Conservation (phyloP, 2,329 filamentous ascomycete species). For the Penicillium palitans region DNA sequence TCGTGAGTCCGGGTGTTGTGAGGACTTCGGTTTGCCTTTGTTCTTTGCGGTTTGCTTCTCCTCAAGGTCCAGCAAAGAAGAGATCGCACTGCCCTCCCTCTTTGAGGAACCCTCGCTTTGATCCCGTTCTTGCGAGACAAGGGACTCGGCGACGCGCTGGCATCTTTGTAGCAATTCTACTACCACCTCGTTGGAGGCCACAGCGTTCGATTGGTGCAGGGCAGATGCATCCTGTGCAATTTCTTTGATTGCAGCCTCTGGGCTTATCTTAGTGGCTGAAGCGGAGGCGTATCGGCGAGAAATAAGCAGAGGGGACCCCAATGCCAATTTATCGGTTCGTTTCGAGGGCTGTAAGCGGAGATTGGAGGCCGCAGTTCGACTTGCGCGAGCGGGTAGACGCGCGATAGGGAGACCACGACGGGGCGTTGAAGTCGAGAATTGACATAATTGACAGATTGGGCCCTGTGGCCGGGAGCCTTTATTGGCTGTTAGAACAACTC, state of each 20-base stretch:
- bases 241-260: slow-evolving; percentile 32
- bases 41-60: slow-evolving; percentile 33
- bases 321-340: slow-evolving; percentile 8
- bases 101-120: slow-evolving; percentile 18
- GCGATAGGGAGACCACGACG: slow-evolving; percentile 24
- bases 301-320: slow-evolving; percentile 1
- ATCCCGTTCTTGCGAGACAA: slow-evolving; percentile 31
- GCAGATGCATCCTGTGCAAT: slow-evolving; percentile 30
- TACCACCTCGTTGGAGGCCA: slow-evolving; percentile 39
- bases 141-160: slow-evolving; percentile 33
- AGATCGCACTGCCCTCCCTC: slow-evolving; percentile 40
- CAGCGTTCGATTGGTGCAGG: slow-evolving; percentile 32
- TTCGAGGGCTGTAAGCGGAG: slow-evolving; percentile 23
- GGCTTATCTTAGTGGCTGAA: slow-evolving; percentile 13
- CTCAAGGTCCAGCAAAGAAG: slow-evolving; percentile 44
- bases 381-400: slow-evolving; percentile 14
- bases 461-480: slow-evolving; percentile 26
- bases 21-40: slow-evolving; percentile 25
- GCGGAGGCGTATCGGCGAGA: slow-evolving; percentile 25
- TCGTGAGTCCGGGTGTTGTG: slow-evolving; percentile 36
- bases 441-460: slow-evolving; percentile 43
- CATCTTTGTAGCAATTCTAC: slow-evolving; percentile 38
- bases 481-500: slow-evolving; percentile 34
- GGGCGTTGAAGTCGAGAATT: slow-evolving; percentile 31
- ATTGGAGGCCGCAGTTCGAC: slow-evolving; percentile 11